phyloP scores from a whole-genome alignment of 1,284 basidiomycete species.

The Melampsora occidentalis region DNA sequence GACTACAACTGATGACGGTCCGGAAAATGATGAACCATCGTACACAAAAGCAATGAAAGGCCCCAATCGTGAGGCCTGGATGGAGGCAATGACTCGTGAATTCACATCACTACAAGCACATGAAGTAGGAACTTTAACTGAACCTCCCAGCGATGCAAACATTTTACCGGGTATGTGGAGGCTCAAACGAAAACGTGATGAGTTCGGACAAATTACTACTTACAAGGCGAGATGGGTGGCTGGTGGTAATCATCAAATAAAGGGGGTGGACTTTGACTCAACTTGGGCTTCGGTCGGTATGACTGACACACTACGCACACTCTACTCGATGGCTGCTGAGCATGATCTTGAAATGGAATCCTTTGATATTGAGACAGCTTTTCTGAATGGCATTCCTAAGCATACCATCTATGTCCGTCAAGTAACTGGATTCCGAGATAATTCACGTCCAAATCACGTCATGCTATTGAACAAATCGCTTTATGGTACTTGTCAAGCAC shows the following conservation, averaged over 20 bases:
- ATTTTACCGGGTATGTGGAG: too few relatives aligned
- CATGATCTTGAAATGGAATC: background rate
- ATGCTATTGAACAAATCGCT: background rate
- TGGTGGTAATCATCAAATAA: background rate
- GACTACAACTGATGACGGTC: too few relatives aligned
- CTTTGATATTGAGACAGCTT: too few relatives aligned
- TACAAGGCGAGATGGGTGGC: too few relatives aligned
- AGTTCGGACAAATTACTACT: too few relatives aligned
- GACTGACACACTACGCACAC: too few relatives aligned
- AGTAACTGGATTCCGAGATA: background rate
- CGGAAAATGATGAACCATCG: background rate
- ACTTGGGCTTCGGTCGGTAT: too few relatives aligned
- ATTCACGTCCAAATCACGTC: background rate
- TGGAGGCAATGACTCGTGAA: background rate
- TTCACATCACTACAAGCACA: background rate
- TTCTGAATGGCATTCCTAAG: too few relatives aligned
- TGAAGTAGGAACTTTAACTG: background rate
- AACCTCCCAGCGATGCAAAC: too few relatives aligned
- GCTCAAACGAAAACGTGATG: background rate
- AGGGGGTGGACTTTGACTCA: too few relatives aligned
- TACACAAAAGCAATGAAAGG: background rate
- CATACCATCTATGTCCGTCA: background rate
- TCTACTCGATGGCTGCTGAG: too few relatives aligned
- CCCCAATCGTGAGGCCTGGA: background rate
- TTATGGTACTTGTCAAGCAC: constrained; percentile 17